phyloP scores from a whole-genome alignment of 148 eudicot genomes.

The Rhododendron molle region DNA sequence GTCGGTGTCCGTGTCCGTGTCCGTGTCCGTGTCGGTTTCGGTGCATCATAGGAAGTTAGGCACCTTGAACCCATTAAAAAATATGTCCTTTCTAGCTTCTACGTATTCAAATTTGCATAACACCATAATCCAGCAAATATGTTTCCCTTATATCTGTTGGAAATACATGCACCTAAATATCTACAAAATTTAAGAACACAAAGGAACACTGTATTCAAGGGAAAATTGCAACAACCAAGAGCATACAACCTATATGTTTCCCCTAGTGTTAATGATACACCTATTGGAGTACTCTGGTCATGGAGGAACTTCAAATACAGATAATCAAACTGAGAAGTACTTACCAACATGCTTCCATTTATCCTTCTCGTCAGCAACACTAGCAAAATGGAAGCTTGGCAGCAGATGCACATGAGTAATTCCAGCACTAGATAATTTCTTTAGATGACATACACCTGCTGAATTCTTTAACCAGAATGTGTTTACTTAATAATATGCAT shows the following conservation, averaged over 20 bases:
- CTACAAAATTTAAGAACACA: not conserved
- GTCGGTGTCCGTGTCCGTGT: too few relatives aligned
- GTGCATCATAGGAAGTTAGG: too few relatives aligned
- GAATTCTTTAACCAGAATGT: slow-evolving; percentile 58
- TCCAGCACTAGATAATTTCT: slow-evolving; percentile 81
- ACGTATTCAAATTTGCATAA: not conserved
- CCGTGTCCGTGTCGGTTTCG: too few relatives aligned
- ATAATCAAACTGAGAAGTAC: not conserved
- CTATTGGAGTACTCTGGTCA: not conserved
- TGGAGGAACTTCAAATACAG: not conserved
- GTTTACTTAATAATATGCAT: not conserved
- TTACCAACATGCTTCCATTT: slow-evolving; percentile 85
- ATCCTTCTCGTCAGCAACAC: slow-evolving; percentile 74
- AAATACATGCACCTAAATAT: not conserved
- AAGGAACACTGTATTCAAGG: not conserved
- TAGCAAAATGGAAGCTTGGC: slow-evolving; percentile 93
- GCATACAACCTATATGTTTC: not conserved
- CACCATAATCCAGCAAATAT: not conserved
- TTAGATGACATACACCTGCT: slow-evolving; percentile 74
- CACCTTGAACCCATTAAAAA: not conserved
- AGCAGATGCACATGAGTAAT: slow-evolving; percentile 89
- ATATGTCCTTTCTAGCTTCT: not conserved
- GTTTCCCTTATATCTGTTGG: not conserved
- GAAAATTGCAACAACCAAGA: not conserved
- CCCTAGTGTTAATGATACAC: not conserved